Base-by-base conservation (phyloP, 202 grass and related monocot species). In the Zizania palustris region DNA sequence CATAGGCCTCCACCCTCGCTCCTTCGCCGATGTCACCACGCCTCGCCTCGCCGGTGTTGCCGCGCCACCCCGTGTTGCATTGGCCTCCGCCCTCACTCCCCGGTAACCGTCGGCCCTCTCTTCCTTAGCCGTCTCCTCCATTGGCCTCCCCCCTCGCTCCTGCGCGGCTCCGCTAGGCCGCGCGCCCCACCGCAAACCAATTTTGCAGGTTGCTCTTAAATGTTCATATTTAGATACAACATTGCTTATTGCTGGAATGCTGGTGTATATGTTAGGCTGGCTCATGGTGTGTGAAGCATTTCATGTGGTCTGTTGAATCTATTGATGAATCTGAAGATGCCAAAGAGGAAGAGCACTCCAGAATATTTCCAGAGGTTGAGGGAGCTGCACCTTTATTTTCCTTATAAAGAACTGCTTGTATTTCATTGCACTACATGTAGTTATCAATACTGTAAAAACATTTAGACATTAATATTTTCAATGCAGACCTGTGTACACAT, bases 201-300 rank as follows among this genome's bases (percentile, higher is more conserved):
- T 97, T 77, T 74, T 97, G 77, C 85, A 82, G 75, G 79, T 90
- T 74, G 89, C 85, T 85, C 72, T 85, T 51, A 97, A 90, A 80
- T 93, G 83, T 34, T 81, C 86, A 55, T 63, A 84, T 71, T 56
- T 65, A 73, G 80, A 86, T 85, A 78, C 37, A 38, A 2, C 11
- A 81, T 54, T 59, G 36, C 64, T 77, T 74, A 21, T 69, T 78
- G 40, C 16, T 57, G 13, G 28, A 21, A 65, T 78, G 40, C 16
- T 57, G 13, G 28, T 49, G 36, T 73, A 51, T 69, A 41, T 85
- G 56, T 44, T 72, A 97, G 95, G 91, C 91, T 50, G 92, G 48
- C 60, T 90, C 70, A 46, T 97, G 95, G 91, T 97, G 91, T 80
- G 43, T 44, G 73, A 92, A 86, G 10, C 87, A 92, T 94, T 82